Conservation (phyloP, 2,329 filamentous ascomycete species). For the Lasiodiplodia hormozganensis region DNA sequence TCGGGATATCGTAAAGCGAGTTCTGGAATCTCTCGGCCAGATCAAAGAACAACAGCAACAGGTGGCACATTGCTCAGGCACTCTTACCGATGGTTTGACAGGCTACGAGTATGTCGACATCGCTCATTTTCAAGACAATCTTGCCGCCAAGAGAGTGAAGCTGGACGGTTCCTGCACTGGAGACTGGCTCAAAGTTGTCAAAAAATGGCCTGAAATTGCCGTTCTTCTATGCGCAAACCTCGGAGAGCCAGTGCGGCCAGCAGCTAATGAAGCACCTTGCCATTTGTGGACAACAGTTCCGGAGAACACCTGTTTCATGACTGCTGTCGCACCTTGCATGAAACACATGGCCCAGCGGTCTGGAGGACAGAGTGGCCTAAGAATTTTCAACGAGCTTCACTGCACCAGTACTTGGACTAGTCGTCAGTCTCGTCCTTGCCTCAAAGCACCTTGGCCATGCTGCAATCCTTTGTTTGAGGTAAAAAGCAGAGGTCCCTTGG, state of each 20-base stretch:
- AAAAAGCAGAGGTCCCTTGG: neutral
- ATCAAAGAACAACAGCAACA: slow-evolving; percentile 5
- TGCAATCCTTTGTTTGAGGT: neutral
- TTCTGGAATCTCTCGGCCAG: neutral
- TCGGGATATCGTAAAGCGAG: neutral
- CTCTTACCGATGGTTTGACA: neutral
- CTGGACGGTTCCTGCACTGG: neutral
- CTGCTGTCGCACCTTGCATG: neutral
- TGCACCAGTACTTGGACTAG: neutral
- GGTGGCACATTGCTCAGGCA: neutral
- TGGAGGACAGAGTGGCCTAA: neutral
- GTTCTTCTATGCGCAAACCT: neutral
- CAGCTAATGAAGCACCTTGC: neutral
- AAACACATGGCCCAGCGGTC: neutral
- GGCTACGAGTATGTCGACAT: neutral
- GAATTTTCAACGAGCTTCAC: neutral
- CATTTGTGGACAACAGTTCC: neutral
- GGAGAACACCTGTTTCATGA: neutral
- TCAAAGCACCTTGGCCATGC: neutral
- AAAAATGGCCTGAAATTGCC: neutral
- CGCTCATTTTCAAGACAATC: neutral
- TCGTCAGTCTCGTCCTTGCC: neutral
- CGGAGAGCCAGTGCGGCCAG: neutral
- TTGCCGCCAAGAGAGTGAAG: neutral
- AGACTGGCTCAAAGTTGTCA: slow-evolving; percentile 2